These are phyloP conservation scores for Sporisorium iseilematis-ciliati DNA, from an alignment of 1,284 basidiomycete species.

Conservation along the genomic window DNA sequence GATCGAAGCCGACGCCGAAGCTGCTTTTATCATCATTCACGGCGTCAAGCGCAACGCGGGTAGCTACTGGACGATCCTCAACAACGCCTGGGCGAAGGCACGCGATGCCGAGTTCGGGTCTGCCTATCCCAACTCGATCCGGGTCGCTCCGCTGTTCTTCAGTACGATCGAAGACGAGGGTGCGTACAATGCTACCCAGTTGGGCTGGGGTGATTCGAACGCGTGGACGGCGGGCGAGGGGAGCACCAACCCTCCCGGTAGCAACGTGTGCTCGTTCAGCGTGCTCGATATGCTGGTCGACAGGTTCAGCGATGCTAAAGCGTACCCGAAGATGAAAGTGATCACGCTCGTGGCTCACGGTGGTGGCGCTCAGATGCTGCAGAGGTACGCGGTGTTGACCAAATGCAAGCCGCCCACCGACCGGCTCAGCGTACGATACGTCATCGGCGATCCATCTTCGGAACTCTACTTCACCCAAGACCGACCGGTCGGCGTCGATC, in stretches of 20 bases:
- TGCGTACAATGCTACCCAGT: conserved; percentile 23
- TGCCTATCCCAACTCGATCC: conserved; percentile 43
- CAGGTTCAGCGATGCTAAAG: conserved; percentile 24
- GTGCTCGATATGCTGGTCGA: conserved; percentile 48
- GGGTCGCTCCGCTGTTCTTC: conserved; percentile 59
- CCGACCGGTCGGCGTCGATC: conserved; percentile 45
- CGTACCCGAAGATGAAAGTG: conserved; percentile 57
- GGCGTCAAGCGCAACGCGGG: conserved; percentile 55
- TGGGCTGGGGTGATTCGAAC: conserved; percentile 60
- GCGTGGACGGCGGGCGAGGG: conserved; percentile 55
- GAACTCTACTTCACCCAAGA: conserved; percentile 59
- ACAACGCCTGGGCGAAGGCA: conserved; percentile 39
- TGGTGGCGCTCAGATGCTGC: conserved; percentile 59
- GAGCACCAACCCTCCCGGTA: conserved; percentile 34
- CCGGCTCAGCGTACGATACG: conserved; percentile 47
- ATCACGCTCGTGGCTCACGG: conserved; percentile 64
- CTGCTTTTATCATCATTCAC: conserved; percentile 58
- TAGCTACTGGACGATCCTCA: conserved; percentile 50
- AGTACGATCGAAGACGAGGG: conserved; percentile 39
- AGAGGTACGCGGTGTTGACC: conserved; percentile 56
- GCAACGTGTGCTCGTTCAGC: conserved; percentile 32
- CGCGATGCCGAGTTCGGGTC: conserved; percentile 17
- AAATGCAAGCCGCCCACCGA: conserved; percentile 17
- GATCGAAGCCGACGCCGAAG: conserved; percentile 43
- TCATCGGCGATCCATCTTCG: conserved; percentile 57